Evolutionary conservation across 257 asterid species (phyloP).

Genomic region (Avicennia marina): DNA sequence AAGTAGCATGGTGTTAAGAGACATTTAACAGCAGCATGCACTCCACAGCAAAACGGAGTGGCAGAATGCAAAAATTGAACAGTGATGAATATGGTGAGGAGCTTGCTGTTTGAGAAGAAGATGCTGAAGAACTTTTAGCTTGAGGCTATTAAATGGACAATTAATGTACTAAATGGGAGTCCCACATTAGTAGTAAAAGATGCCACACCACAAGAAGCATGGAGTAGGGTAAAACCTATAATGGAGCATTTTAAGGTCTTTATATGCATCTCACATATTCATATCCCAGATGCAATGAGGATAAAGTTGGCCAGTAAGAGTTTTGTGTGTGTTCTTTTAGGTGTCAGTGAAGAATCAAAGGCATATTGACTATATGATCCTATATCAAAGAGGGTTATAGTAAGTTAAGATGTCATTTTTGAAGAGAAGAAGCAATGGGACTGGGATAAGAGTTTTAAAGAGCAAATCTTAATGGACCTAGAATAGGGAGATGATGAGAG

Average conservation of each 20-base stretch:
- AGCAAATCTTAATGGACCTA: not conserved
- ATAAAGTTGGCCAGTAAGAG: not conserved
- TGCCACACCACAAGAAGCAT: too few relatives aligned
- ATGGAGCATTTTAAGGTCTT: not conserved
- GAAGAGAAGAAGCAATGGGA: not conserved
- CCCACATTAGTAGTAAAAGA: too few relatives aligned
- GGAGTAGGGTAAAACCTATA: not conserved
- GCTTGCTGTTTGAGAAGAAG: too few relatives aligned
- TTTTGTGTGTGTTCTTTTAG: not conserved
- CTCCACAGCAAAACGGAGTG: too few relatives aligned
- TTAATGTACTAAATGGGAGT: too few relatives aligned
- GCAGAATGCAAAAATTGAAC: too few relatives aligned
- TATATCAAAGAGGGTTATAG: not conserved
- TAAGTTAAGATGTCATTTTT: conserved; percentile 12
- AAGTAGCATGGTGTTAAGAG: too few relatives aligned
- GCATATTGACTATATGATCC: conserved; percentile 8
- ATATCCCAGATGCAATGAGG: not conserved
- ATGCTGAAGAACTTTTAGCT: too few relatives aligned
- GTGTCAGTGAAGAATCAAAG: not conserved
- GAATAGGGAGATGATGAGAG: not conserved
- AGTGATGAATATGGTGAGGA: too few relatives aligned
- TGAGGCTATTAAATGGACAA: too few relatives aligned
- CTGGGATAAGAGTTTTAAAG: not conserved
- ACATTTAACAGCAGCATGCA: too few relatives aligned
- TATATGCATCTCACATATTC: not conserved